Evolutionary conservation across 805 yeast genomes (phyloP).

Genomic region (Grigorovia transvaalensis): DNA sequence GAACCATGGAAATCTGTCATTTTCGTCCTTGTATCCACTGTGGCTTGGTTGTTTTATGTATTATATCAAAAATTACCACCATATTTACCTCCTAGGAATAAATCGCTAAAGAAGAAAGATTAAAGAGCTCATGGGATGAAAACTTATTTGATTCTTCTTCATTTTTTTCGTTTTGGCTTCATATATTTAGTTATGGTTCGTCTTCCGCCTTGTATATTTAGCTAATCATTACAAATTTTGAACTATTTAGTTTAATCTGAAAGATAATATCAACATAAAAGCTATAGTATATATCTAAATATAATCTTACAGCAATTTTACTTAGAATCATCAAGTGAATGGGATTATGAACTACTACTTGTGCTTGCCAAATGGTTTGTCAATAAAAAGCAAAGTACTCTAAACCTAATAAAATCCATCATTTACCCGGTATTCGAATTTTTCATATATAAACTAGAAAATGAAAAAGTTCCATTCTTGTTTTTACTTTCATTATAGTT

Average conservation of each 20-base stretch:
- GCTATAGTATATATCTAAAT: too few species aligned
- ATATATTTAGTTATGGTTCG: too few species aligned
- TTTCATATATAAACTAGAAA: neutral
- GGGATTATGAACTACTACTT: too few species aligned
- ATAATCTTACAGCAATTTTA: too few species aligned
- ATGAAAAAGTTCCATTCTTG: neutral
- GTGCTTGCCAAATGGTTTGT: too few species aligned
- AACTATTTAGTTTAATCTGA: too few species aligned
- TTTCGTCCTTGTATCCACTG: slow-evolving; percentile 36
- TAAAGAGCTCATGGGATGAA: neutral
- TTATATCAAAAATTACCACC: slow-evolving; percentile 26
- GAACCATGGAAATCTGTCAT: slow-evolving; percentile 36
- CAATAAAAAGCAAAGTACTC: neutral
- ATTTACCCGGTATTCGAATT: neutral
- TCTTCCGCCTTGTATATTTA: too few species aligned
- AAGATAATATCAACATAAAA: too few species aligned
- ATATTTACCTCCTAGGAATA: neutral
- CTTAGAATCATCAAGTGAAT: too few species aligned
- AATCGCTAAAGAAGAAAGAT: neutral
- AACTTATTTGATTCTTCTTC: neutral
- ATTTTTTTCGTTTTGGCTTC: too few species aligned
- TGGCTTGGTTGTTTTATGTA: slow-evolving; percentile 28
- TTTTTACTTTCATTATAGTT: neutral
- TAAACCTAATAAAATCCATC: neutral
- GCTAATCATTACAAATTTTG: too few species aligned